Evolutionary conservation across 2,329 filamentous ascomycete species (phyloP).

Genomic region (Venturia oleaginea): DNA sequence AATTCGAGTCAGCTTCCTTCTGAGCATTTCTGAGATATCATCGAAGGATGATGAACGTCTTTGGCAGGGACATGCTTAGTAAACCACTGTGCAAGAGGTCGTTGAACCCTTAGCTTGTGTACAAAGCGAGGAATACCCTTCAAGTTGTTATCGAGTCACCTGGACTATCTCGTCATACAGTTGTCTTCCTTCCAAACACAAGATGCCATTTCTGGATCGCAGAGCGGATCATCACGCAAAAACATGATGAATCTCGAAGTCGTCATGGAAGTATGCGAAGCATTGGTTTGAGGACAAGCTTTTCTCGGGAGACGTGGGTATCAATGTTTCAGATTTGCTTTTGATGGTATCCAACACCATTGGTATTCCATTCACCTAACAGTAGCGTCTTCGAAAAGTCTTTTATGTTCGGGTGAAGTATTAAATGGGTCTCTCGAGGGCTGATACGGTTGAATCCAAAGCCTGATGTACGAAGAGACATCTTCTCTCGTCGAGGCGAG

Average conservation of each 20-base stretch:
- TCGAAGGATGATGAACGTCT: background rate
- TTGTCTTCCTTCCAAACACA: background rate
- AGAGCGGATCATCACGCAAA: too few species aligned
- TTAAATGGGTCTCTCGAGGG: too few species aligned
- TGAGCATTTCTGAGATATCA: background rate
- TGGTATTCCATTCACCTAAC: too few species aligned
- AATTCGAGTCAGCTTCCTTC: background rate
- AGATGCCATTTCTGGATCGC: background rate
- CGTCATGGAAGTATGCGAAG: background rate
- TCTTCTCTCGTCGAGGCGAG: too few species aligned
- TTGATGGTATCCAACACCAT: too few species aligned
- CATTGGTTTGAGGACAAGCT: background rate
- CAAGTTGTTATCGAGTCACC: background rate
- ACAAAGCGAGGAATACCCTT: background rate
- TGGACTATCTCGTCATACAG: too few species aligned
- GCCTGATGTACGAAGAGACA: too few species aligned
- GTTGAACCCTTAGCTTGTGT: background rate
- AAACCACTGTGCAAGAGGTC: background rate
- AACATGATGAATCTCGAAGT: background rate
- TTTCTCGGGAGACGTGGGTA: background rate
- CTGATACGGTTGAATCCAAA: too few species aligned
- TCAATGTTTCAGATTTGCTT: too few species aligned
- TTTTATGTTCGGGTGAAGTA: too few species aligned
- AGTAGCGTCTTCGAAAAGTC: too few species aligned
- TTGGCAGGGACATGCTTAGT: background rate